Conservation (phyloP, 306 rosid species). For the Oxytropis ochrocephala region DNA sequence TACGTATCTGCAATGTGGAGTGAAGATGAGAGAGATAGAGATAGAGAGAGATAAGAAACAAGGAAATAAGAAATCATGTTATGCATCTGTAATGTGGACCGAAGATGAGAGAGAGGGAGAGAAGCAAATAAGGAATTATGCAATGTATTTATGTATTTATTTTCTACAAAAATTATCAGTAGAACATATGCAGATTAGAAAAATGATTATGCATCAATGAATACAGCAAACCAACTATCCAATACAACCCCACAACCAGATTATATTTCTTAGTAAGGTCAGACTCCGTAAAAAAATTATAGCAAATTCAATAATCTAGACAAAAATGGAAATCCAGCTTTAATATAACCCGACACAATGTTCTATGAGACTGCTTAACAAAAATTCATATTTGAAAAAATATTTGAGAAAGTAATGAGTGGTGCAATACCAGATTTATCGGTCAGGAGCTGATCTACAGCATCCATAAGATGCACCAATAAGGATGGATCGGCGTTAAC, state of each 20-base stretch:
- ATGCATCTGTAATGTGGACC: conserved; percentile 35
- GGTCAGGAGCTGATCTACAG: conserved; percentile 44
- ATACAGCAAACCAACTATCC: background rate
- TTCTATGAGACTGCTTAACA: background rate
- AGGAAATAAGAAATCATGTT: conserved; percentile 2
- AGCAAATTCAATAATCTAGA: background rate
- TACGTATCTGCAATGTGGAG: conserved; percentile 34
- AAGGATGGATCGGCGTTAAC: conserved; percentile 36
- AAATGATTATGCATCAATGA: background rate
- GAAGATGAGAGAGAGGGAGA: background rate
- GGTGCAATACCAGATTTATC: conserved; percentile 44
- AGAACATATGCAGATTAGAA: background rate
- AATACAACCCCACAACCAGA: background rate
- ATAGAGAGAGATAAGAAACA: background rate
- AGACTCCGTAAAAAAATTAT: background rate
- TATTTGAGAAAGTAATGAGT: background rate
- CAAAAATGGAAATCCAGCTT: conserved; percentile 4
- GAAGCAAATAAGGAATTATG: background rate
- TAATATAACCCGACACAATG: background rate
- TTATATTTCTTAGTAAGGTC: background rate
- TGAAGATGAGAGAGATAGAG: conserved; percentile 13
- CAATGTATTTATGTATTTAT: background rate
- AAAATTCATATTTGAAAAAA: background rate
- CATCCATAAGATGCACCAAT: conserved; percentile 53
- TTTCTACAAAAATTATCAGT: background rate